Base-by-base conservation (phyloP, 2,329 filamentous ascomycete genomes). In the Sphaerulina vaccinii region DNA sequence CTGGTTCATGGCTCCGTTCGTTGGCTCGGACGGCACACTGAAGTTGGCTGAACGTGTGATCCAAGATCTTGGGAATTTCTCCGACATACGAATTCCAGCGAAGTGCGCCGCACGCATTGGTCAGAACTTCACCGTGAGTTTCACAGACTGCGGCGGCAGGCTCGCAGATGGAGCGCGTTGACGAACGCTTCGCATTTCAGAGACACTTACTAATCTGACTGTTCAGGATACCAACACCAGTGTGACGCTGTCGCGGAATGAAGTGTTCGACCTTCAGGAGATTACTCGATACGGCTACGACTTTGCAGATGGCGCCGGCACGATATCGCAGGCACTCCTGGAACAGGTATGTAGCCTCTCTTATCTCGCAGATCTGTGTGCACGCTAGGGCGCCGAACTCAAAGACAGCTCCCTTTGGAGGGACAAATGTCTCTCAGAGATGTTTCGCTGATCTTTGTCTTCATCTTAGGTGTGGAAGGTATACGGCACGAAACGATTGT, bases 251-350 rank as follows among this genome's bases (percentile, higher is more conserved):
- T 61, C 64, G 16, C 59, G 52, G 4, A 57, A 69, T 71, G 46
- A 60, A 66, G 46, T 60, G 18, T 1, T 60, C 67, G 5, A 42
- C 1, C 75, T 84, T 0, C 57, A 65, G 0, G 83, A 88, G 52
- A 72, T 88, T 1, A 73, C 77, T 52, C 65, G 68, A n/a, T 79
- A 78, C 9, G 72, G 69, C 0, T 77, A 83, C 3, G 76, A 84
- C 0, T 95, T 93, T 65, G 90, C 86, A 54, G 89, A 93, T 63
- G 89, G 89, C 1, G 85, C 88, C 1, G 89, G 89, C 0, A 89
- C 83, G 0, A 81, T 93, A 4, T 92, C 88, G 0, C 62, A 60
- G 9, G 73, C 73, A 0, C 75, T 89, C 0, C 71, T 86, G 42
- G 67, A 79, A 11, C 75, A 74, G n/a, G 79, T n/a, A n/a, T n/a